Evolutionary conservation across 495 filamentous ascomycete species (phyloP).

Genomic region (Staphylotrichum tortipilum): DNA sequence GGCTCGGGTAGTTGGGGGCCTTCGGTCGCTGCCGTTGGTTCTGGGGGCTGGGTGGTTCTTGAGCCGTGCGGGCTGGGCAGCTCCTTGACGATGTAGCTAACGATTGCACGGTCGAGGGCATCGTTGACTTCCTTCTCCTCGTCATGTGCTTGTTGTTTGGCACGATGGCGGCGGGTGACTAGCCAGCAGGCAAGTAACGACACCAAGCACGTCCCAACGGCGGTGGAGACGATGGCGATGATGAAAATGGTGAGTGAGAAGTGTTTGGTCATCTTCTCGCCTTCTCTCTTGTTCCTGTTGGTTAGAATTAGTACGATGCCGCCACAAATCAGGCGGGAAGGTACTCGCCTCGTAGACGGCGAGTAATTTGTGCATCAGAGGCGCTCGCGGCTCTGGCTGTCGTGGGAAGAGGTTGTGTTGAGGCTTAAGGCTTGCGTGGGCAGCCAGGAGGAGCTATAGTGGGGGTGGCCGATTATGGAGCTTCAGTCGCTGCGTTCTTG

Average conservation of each 20-base stretch:
- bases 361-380: no score
- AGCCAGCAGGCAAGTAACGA: slow-evolving; percentile 18
- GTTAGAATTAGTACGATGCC: not conserved
- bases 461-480: no score
- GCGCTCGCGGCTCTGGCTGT: slow-evolving; percentile 13
- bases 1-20: not conserved
- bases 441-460: slow-evolving; percentile 7
- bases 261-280: not conserved
- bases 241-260: not conserved
- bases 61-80: slow-evolving; percentile 9
- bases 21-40: not conserved
- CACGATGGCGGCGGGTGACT: slow-evolving; percentile 11
- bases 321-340: not conserved
- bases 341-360: no score
- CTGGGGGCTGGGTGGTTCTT: no score
- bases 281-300: not conserved
- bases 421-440: slow-evolving; percentile 12
- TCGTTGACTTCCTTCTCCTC: slow-evolving; percentile 17
- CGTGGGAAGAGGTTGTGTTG: slow-evolving; percentile 4
- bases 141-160: slow-evolving; percentile 8
- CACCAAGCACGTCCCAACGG: slow-evolving; percentile 15
- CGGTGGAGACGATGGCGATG: slow-evolving; percentile 9
- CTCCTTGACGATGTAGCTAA: slow-evolving; percentile 25
- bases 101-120: slow-evolving; percentile 22
- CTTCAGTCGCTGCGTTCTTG: no score